These are phyloP conservation scores for Lignosus rhinocerotis DNA, from an alignment of 1,284 basidiomycete species.

Conservation along the genomic window DNA sequence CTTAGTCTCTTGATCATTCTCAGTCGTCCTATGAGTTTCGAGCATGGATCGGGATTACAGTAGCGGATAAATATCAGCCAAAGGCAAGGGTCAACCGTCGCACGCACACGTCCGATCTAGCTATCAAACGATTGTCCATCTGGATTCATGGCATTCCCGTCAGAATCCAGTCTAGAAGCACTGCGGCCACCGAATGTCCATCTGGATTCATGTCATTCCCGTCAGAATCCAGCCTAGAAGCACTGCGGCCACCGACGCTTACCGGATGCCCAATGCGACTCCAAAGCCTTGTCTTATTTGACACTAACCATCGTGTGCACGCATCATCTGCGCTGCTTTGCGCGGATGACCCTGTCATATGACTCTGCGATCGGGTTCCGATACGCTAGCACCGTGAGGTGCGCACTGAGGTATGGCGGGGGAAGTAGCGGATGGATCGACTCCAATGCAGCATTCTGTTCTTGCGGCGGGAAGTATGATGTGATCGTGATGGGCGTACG, in stretches of 20 bases:
- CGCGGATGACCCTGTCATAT: slow-evolving; percentile 64
- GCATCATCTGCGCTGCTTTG: slow-evolving; percentile 41
- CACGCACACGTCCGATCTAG: slow-evolving; percentile 2
- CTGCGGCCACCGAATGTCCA: background rate
- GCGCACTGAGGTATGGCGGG: slow-evolving; percentile 65
- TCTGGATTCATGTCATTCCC: background rate
- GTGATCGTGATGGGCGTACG: slow-evolving; percentile 44
- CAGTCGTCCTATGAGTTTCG: background rate
- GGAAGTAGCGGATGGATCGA: slow-evolving; percentile 67
- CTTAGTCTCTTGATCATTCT: background rate
- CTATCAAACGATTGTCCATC: slow-evolving; percentile 3
- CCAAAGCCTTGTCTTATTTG: background rate
- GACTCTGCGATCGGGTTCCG: slow-evolving; percentile 68
- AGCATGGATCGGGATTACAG: slow-evolving; percentile 20
- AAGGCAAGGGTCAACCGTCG: slow-evolving; percentile 4
- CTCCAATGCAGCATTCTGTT: slow-evolving; percentile 52
- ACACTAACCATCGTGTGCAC: background rate
- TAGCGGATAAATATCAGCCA: slow-evolving; percentile 20
- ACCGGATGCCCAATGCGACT: slow-evolving; percentile 10
- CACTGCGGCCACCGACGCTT: background rate
- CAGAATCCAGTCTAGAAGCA: background rate
- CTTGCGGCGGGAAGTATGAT: slow-evolving; percentile 55
- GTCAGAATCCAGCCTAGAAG: slow-evolving; percentile 3
- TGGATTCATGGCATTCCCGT: background rate
- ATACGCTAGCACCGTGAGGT: slow-evolving; percentile 63